Evolutionary conservation across 2,329 filamentous ascomycete genomes (phyloP).

Genomic region (Aspergillaceae sp.): DNA sequence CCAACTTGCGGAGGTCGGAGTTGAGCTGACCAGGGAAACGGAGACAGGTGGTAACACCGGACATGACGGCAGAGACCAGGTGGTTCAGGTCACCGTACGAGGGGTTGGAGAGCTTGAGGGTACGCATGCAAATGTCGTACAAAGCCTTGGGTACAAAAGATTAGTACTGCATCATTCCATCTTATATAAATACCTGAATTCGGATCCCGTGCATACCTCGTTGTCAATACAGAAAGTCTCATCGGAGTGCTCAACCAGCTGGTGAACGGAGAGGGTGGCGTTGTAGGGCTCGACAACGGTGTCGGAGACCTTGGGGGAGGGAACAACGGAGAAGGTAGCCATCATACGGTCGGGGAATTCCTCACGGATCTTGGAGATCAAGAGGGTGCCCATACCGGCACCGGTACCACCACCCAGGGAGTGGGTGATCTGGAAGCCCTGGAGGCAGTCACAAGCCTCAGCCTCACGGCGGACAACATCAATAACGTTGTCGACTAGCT

Average conservation of each 20-base stretch:
- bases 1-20: slow-evolving; percentile 98
- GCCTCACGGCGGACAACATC: slow-evolving; percentile 98
- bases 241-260: slow-evolving; percentile 99
- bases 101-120: slow-evolving; percentile 95
- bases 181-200: slow-evolving; percentile 8
- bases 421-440: slow-evolving; percentile 99
- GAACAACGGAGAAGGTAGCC: slow-evolving; percentile 98
- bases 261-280: slow-evolving; percentile 96
- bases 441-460: slow-evolving; percentile 97
- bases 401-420: slow-evolving; percentile 99
- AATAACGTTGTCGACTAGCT: slow-evolving; percentile 95
- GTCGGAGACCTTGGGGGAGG: slow-evolving; percentile 98
- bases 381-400: slow-evolving; percentile 98
- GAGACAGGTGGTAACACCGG: slow-evolving; percentile 94
- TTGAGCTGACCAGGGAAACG: slow-evolving; percentile 99
- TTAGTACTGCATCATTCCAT: slow-evolving; percentile 16
- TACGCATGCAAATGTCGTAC: slow-evolving; percentile 99
- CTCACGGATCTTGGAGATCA: slow-evolving; percentile 99
- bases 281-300: slow-evolving; percentile 99
- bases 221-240: slow-evolving; percentile 99
- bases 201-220: slow-evolving; percentile 49
- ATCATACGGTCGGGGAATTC: slow-evolving; percentile 99
- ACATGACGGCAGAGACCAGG: slow-evolving; percentile 99
- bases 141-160: slow-evolving; percentile 53
- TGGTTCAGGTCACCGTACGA: slow-evolving; percentile 99